Conservation (phyloP, 2,329 filamentous ascomycete genomes). For the Cryphonectria carpinicola region DNA sequence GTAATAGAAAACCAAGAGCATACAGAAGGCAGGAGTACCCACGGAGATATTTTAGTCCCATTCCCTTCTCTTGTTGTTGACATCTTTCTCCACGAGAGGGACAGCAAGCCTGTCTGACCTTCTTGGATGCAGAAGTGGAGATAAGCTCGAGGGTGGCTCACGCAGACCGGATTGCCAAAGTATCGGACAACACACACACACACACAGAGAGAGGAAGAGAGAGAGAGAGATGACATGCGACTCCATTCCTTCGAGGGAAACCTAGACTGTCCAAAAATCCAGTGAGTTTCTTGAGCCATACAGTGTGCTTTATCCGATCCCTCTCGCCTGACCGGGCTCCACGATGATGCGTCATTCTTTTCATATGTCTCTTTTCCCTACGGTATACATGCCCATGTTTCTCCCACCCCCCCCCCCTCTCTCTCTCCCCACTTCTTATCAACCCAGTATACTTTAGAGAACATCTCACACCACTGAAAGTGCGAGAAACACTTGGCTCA, state of each 20-base stretch:
- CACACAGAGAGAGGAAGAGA: too few species aligned
- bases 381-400: not conserved
- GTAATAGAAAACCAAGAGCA: constrained; percentile 29
- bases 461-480: constrained; percentile 24
- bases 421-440: constrained; percentile 8
- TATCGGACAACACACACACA: constrained; percentile 1
- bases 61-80: constrained; percentile 19
- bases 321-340: not conserved
- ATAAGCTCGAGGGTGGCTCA: constrained; percentile 14
- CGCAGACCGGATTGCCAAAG: constrained; percentile 12
- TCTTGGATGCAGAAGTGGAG: constrained; percentile 24
- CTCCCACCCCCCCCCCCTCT: too few species aligned
- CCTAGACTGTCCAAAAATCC: constrained; percentile 6
- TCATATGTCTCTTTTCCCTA: constrained; percentile 4
- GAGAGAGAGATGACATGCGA: constrained; percentile 11
- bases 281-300: constrained; percentile 21
- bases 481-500: constrained; percentile 36
- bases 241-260: constrained; percentile 9
- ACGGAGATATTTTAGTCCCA: constrained; percentile 25
- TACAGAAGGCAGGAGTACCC: constrained; percentile 28
- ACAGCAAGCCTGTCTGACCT: constrained; percentile 14
- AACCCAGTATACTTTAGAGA: constrained; percentile 14
- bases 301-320: constrained; percentile 2
- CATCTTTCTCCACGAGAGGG: constrained; percentile 21
- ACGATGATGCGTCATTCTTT: constrained; percentile 1